phyloP scores from a whole-genome alignment of 2,329 filamentous ascomycete genomes.

The Biscogniauxia sp. region DNA sequence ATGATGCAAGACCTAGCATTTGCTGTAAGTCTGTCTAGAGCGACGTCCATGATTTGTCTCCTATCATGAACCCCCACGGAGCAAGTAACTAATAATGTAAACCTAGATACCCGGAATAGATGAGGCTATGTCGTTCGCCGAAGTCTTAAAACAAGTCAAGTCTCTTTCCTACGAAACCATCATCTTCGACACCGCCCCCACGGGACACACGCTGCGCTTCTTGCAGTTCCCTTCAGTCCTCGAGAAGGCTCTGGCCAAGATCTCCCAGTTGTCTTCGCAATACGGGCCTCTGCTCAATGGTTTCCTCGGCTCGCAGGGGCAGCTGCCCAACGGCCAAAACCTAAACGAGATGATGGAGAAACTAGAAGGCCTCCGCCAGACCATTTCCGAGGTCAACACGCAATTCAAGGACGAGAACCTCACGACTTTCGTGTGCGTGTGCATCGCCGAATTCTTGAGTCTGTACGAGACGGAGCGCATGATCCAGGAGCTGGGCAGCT shows the following conservation, averaged over 20 bases:
- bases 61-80: not conserved
- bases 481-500: slow-evolving; percentile 95
- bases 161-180: slow-evolving; percentile 98
- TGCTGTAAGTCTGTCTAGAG: slow-evolving; percentile 58
- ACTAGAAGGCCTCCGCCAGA: slow-evolving; percentile 89
- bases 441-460: slow-evolving; percentile 94
- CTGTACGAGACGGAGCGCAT: slow-evolving; percentile 99
- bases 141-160: slow-evolving; percentile 99
- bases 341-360: slow-evolving; percentile 90
- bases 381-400: slow-evolving; percentile 91
- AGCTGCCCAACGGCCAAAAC: slow-evolving; percentile 86
- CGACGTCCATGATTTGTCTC: slow-evolving; percentile 15
- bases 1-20: slow-evolving; percentile 99
- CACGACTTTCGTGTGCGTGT: slow-evolving; percentile 97
- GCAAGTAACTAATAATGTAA: not conserved
- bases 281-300: slow-evolving; percentile 96
- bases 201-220: slow-evolving; percentile 96
- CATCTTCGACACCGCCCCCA: slow-evolving; percentile 98
- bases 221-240: slow-evolving; percentile 97
- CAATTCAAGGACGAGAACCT: slow-evolving; percentile 97
- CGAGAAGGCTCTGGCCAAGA: slow-evolving; percentile 96
- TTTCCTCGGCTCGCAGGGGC: slow-evolving; percentile 74
- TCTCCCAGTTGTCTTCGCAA: slow-evolving; percentile 88
- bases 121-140: slow-evolving; percentile 99
- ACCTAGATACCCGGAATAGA: slow-evolving; percentile 92